These are phyloP conservation scores for Ophiostoma pallidulum DNA, from an alignment of 2,329 filamentous ascomycete species.

Conservation along the genomic window DNA sequence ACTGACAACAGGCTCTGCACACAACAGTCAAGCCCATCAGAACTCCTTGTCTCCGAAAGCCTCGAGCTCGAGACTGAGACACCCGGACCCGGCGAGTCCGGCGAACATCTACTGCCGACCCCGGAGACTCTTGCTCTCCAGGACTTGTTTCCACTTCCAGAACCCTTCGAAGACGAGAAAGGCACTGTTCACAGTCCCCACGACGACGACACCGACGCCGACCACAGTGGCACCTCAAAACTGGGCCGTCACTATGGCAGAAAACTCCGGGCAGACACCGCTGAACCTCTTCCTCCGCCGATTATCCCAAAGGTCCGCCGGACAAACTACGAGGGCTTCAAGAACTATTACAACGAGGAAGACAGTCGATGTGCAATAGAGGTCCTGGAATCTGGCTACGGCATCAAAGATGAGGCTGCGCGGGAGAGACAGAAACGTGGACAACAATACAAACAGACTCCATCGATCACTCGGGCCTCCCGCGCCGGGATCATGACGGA, in stretches of 20 bases:
- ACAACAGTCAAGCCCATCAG: too few species aligned
- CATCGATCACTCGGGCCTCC: not conserved
- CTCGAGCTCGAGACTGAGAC: too few species aligned
- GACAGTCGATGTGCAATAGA: constrained; percentile 31
- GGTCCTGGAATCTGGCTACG: constrained; percentile 21
- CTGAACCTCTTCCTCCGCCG: constrained; percentile 19
- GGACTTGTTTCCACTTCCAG: not conserved
- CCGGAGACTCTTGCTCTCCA: not conserved
- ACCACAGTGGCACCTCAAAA: not conserved
- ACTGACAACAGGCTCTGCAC: too few species aligned
- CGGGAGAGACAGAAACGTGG: not conserved
- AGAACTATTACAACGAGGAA: constrained; percentile 27
- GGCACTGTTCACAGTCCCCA: too few species aligned
- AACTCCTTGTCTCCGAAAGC: too few species aligned
- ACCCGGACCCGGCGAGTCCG: too few species aligned
- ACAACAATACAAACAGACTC: not conserved
- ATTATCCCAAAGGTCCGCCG: constrained; percentile 27
- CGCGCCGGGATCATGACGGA: not conserved
- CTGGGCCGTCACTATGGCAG: not conserved
- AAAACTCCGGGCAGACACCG: not conserved
- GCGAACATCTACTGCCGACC: not conserved
- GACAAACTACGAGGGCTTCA: constrained; percentile 33
- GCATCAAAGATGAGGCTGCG: constrained; percentile 17
- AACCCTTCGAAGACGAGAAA: not conserved
- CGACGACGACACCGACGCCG: not conserved